Base-by-base conservation (phyloP, 306 rosid genomes). In the Neltuma alba region DNA sequence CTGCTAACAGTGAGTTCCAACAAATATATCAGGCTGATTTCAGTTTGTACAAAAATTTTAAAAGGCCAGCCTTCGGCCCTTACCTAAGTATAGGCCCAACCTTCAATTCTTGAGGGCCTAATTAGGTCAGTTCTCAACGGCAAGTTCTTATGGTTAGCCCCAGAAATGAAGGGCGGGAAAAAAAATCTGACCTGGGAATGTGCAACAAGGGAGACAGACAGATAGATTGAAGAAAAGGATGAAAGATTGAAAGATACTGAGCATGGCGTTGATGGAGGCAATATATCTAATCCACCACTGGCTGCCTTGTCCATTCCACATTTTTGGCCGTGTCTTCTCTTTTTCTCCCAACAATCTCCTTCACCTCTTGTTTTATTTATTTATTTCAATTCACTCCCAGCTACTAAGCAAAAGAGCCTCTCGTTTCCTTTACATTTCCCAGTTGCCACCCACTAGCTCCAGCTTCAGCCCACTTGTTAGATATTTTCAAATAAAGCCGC, bases 331-430 rank as follows among this genome's bases (percentile, higher is more conserved):
- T 66, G 38, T 67, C 60, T 33, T 72, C 73, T 65, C 61, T 21
- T 65, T 66, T 73, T 73, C 12, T 65, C 72, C 48, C 11, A 78
- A 44, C 57, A 65, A 83, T 50, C 11, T 33, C 36, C n/a, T 48
- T 48, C 21, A 6, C 9, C 7, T 7, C 25, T 52, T 54, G 2
- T 2, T 54, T 47, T 47, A 47, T 50, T 50, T 7, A 6, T 20
- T 20, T 18, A 0, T 5, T 48, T 1, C n/a, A 8, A 18, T n/a
- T n/a, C 9, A 20, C 25, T 6, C 58, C 2, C 58, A 7, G 2
- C 61, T 25, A 67, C 73, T 66, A 73, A 73, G 79, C 76, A 34
- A 44, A 42, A 55, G 67, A 36, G 44, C 42, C 66, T n/a, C n/a
- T 10, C 34, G 72, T 58, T 67, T 45, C 76, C 52, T 70, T 34